These are phyloP conservation scores for Lophiostoma macrostomum DNA, from an alignment of 495 filamentous ascomycete species.

Conservation along the genomic window DNA sequence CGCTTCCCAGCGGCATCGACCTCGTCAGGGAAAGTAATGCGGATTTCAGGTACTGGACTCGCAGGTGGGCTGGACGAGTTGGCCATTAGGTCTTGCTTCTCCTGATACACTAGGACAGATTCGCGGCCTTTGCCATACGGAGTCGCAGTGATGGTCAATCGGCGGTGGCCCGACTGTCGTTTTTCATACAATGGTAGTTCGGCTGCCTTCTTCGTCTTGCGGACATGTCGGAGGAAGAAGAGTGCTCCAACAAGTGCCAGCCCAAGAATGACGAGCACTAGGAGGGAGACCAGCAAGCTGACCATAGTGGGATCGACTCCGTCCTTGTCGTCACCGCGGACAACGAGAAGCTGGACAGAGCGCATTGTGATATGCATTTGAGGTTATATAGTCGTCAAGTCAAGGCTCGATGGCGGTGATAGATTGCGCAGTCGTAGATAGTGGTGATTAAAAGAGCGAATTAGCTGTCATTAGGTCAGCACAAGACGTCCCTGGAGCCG, in stretches of 20 bases:
- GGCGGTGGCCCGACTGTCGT: slow-evolving; percentile 57
- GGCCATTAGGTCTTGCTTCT: slow-evolving; percentile 68
- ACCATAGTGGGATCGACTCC: slow-evolving; percentile 54
- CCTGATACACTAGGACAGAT: slow-evolving; percentile 70
- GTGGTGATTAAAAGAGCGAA: slow-evolving; percentile 17
- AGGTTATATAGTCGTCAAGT: slow-evolving; percentile 7
- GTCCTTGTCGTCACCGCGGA: slow-evolving; percentile 41
- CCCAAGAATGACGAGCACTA: slow-evolving; percentile 69
- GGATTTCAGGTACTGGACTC: slow-evolving; percentile 87
- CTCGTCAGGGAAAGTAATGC: slow-evolving; percentile 97
- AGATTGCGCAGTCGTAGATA: slow-evolving; percentile 3
- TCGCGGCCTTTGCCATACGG: slow-evolving; percentile 54
- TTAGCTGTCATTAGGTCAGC: slow-evolving; percentile 21
- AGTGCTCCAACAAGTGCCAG: slow-evolving; percentile 64
- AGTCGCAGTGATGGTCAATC: slow-evolving; percentile 60
- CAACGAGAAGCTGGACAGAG: slow-evolving; percentile 38
- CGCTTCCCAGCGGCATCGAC: slow-evolving; percentile 74
- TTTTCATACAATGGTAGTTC: slow-evolving; percentile 60
- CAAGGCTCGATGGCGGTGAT: background rate
- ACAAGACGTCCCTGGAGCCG: background rate
- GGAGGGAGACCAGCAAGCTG: slow-evolving; percentile 73
- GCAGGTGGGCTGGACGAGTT: slow-evolving; percentile 71
- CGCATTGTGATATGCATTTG: slow-evolving; percentile 19
- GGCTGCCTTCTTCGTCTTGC: slow-evolving; percentile 46
- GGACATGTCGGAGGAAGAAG: slow-evolving; percentile 66